Conservation (phyloP, 805 yeast genomes). For the Starmerella bacillaris region DNA sequence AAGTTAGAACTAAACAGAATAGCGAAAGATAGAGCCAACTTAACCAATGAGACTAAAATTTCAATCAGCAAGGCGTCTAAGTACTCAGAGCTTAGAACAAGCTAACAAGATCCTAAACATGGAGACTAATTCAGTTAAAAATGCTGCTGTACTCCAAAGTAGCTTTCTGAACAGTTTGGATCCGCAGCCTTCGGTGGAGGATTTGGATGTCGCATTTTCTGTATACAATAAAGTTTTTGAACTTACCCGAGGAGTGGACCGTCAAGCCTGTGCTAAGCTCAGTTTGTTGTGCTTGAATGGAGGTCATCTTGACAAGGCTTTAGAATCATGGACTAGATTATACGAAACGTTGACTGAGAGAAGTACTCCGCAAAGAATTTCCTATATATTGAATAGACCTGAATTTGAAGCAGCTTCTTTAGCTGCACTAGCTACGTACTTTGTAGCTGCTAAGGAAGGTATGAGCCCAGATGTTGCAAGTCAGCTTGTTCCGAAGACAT, state of each 20-base stretch:
- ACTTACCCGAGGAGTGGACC: slow-evolving; percentile 5
- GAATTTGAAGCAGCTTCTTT: slow-evolving; percentile 20
- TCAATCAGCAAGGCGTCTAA: too few species aligned
- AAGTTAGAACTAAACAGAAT: too few species aligned
- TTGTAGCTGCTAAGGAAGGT: slow-evolving; percentile 13
- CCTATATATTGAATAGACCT: slow-evolving; percentile 10
- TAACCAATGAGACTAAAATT: too few species aligned
- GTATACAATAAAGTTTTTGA: slow-evolving; percentile 7
- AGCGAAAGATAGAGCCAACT: too few species aligned
- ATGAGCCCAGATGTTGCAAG: slow-evolving; percentile 17
- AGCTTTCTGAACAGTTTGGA: slow-evolving; percentile 6
- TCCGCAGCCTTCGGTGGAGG: slow-evolving; percentile 1
- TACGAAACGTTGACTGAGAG: slow-evolving; percentile 17
- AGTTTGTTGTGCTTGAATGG: slow-evolving; percentile 15
- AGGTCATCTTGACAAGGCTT: slow-evolving; percentile 17
- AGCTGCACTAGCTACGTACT: slow-evolving; percentile 22
- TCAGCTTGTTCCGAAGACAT: slow-evolving; percentile 19
- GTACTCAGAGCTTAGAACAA: too few species aligned
- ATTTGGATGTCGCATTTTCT: slow-evolving; percentile 8
- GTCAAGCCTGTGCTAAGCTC: slow-evolving; percentile 13
- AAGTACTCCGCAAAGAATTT: slow-evolving; percentile 2
- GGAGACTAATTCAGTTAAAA: too few species aligned
- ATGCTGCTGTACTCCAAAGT: slow-evolving; percentile 1
- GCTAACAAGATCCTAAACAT: too few species aligned
- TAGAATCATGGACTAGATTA: slow-evolving; percentile 22